Evolutionary conservation across 2,329 filamentous ascomycete genomes (phyloP).

Genomic region (Diaporthe humulicola): DNA sequence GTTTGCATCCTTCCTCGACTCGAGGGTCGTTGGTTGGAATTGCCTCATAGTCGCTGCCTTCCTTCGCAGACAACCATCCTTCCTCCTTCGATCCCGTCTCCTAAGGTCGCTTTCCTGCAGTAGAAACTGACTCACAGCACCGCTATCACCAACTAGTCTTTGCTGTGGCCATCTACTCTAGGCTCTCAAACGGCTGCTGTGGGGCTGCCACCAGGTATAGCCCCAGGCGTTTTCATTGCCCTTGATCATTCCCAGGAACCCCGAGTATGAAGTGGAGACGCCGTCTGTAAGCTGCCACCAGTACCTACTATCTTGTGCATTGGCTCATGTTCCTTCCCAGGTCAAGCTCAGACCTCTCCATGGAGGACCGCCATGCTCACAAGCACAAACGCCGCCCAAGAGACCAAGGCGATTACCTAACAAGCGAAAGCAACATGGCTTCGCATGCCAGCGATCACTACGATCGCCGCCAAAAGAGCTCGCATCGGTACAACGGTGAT

Average conservation of each 20-base stretch:
- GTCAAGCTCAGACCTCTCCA: conserved; percentile 23
- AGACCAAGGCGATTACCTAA: background rate
- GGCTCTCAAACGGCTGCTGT: background rate
- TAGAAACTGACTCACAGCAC: background rate
- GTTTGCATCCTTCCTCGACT: background rate
- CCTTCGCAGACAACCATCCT: background rate
- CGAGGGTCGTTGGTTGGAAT: background rate
- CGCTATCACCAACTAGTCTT: background rate
- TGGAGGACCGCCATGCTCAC: conserved; percentile 26
- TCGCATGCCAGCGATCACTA: background rate
- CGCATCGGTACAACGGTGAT: conserved; percentile 6
- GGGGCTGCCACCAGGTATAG: background rate
- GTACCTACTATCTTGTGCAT: too few species aligned
- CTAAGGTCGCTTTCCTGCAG: background rate
- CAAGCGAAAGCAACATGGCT: background rate
- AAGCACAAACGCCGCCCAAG: conserved; percentile 20
- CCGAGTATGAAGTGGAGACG: conserved; percentile 26
- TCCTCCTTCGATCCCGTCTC: background rate
- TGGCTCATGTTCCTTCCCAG: conserved; percentile 20
- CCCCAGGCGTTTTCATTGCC: background rate
- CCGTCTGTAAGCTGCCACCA: background rate
- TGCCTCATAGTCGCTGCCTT: background rate
- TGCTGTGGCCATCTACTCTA: background rate
- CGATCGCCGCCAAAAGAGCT: background rate
- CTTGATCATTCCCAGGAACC: background rate